Evolutionary conservation across 257 asterid species (phyloP).

Genomic region (Linaria vulgaris): DNA sequence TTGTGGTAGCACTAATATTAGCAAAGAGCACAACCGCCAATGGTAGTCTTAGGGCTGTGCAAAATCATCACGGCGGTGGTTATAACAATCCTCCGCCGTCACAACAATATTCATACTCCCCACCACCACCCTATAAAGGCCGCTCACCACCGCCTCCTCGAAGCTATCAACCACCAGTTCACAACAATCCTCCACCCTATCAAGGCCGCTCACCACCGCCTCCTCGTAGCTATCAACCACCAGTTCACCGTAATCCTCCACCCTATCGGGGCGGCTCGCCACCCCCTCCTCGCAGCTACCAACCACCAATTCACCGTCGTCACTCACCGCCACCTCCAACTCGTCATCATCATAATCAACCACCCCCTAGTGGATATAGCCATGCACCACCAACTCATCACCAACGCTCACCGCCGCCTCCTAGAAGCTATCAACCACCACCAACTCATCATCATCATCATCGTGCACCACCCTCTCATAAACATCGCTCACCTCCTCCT

Average conservation of each 20-base stretch:
- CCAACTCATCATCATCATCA: background rate
- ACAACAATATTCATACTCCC: background rate
- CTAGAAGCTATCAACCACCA: background rate
- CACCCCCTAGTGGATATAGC: background rate
- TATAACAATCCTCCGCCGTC: background rate
- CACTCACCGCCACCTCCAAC: background rate
- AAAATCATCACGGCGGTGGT: background rate
- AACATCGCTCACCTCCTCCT: background rate
- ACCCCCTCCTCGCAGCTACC: background rate
- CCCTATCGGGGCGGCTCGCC: no score
- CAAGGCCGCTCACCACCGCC: no score
- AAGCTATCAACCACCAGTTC: no score
- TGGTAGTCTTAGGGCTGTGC: background rate
- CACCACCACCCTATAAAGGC: no score
- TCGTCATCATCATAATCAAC: background rate
- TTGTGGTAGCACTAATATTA: background rate
- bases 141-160: no score
- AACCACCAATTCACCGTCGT: background rate
- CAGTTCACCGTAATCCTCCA: no score
- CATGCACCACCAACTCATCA: conserved; percentile 1
- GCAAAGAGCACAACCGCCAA: conserved; percentile 4
- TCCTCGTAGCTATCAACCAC: background rate
- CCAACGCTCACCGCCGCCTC: background rate
- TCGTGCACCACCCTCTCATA: conserved; percentile 15
- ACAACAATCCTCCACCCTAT: no score